Evolutionary conservation across 768 basidiomycete genomes (phyloP).

Genomic region (Terana coerulea): DNA sequence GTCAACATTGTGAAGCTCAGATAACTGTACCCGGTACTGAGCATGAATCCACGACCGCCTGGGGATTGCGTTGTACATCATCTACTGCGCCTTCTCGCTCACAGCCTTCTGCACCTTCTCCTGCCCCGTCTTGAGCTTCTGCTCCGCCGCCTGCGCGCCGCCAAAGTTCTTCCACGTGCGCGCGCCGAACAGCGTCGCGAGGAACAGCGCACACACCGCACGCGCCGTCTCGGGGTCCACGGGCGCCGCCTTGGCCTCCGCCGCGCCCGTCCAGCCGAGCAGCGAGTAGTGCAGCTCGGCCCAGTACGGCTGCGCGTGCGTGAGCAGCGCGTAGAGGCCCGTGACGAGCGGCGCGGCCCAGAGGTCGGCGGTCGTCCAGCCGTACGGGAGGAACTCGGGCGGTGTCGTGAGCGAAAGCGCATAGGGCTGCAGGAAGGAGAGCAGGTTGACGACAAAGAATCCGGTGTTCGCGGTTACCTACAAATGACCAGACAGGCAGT

Average conservation of each 20-base stretch:
- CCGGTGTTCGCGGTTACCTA: slow-evolving; percentile 76
- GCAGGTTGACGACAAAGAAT: slow-evolving; percentile 73
- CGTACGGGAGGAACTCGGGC: slow-evolving; percentile 73
- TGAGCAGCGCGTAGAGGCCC: slow-evolving; percentile 74
- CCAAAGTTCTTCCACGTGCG: slow-evolving; percentile 66
- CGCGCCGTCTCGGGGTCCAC: slow-evolving; percentile 64
- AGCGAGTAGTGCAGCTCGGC: slow-evolving; percentile 51
- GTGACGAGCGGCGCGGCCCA: slow-evolving; percentile 84
- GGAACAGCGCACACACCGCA: slow-evolving; percentile 65
- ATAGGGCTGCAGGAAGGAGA: slow-evolving; percentile 73
- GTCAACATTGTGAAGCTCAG: no score
- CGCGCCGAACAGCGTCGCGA: slow-evolving; percentile 56
- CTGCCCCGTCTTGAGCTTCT: slow-evolving; percentile 5
- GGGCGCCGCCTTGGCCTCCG: slow-evolving; percentile 37
- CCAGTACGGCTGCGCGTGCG: slow-evolving; percentile 87
- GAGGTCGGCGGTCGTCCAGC: slow-evolving; percentile 82
- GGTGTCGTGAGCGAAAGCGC: slow-evolving; percentile 70
- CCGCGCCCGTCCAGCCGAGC: slow-evolving; percentile 41
- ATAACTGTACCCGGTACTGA: no score
- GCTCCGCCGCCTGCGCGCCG: slow-evolving; percentile 15
- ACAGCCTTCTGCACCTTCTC: not conserved
- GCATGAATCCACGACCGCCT: no score
- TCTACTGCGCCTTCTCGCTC: not conserved
- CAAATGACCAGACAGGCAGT: not conserved
- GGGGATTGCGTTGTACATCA: not conserved